A percentile compares a stretch with the other conserved stretches of the same genome.
Conservation (phyloP, 495 filamentous ascomycete species). For the Choiromyces venosus region DNA sequence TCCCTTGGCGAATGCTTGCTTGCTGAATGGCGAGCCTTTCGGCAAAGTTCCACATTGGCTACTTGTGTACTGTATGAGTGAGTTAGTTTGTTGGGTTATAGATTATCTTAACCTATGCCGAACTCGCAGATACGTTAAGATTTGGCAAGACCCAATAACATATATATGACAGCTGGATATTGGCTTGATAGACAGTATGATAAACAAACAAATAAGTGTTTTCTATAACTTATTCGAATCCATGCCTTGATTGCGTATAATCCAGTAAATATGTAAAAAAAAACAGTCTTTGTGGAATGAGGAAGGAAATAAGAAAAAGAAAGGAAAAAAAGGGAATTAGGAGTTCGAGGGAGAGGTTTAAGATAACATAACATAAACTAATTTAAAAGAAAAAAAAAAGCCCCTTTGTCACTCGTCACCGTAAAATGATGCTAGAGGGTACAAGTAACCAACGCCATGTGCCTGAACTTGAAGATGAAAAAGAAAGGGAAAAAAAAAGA, state of each 20-base stretch:
- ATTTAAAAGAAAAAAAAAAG: not conserved
- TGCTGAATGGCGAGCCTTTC: too few species aligned
- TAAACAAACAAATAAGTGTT: not conserved
- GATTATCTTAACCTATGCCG: not conserved
- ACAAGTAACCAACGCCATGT: slow-evolving; percentile 7
- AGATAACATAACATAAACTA: not conserved
- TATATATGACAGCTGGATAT: not conserved
- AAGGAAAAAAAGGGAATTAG: slow-evolving; percentile 3
- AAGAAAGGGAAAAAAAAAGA: not conserved
- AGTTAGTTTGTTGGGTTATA: not conserved
- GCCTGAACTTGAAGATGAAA: not conserved
- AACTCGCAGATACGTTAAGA: too few species aligned
- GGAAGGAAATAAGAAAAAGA: slow-evolving; percentile 7
- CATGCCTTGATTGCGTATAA: not conserved
- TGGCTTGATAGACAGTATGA: not conserved
- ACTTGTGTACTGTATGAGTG: not conserved
- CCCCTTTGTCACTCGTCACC: not conserved
- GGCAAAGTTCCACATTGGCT: too few species aligned
- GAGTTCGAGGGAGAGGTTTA: not conserved
- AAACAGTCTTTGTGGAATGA: not conserved
- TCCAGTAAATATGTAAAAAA: not conserved
- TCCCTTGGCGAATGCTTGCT: not conserved
- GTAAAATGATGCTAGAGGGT: not conserved
- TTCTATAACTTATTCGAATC: not conserved
- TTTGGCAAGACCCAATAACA: not conserved